Evolutionary conservation across 768 basidiomycete species (phyloP), one percentile per base, ranked within the genome.

Genomic region (Trametes maxima): DNA sequence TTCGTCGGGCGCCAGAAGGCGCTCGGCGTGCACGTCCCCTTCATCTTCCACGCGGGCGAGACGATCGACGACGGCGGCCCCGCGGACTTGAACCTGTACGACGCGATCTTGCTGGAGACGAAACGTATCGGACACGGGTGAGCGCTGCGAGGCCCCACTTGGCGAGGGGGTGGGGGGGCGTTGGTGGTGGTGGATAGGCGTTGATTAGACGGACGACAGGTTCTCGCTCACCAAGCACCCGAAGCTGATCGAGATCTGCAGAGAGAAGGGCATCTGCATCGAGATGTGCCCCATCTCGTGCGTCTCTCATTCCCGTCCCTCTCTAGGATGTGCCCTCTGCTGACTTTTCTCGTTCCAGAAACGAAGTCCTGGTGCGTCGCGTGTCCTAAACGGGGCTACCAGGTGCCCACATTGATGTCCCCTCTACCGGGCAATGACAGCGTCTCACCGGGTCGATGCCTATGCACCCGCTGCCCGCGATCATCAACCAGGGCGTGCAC

Each of bases 261-360:
- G 82, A 46, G 81, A 89, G 64, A 78, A 77, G 54, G 78, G 77
- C 5, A 88, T 93, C 62, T 80, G 85, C 1, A 68, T 92, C 19
- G 91, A 92, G 74, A 80, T 90, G 22, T 92, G 90, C 69, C 90
- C 91, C 1, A 90, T 92, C 62, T 92, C 89, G 89, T 90, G 74
- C 59, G 87, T 79, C 35, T 59, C 52, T 22, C 11, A 39, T 28
- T 51, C 65, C 16, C 10, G 10, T 50, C 33, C 16, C 17, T 44
- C 44, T 58, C 28, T 11, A 8, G 42, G 24, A 35, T 6, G 35
- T 39, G 13, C 19, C 13, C 16, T 40, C 43, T 3, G n/a, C n/a
- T 50, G 35, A 19, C 14, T 7, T 1, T n/a, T 3, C 33, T 37
- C n/a, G 11, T 10, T 39, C 21, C 7, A 90, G 89, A 51, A 90